Evolutionary conservation across 1,284 basidiomycete genomes (phyloP).

Genomic region (Meira nashicola): DNA sequence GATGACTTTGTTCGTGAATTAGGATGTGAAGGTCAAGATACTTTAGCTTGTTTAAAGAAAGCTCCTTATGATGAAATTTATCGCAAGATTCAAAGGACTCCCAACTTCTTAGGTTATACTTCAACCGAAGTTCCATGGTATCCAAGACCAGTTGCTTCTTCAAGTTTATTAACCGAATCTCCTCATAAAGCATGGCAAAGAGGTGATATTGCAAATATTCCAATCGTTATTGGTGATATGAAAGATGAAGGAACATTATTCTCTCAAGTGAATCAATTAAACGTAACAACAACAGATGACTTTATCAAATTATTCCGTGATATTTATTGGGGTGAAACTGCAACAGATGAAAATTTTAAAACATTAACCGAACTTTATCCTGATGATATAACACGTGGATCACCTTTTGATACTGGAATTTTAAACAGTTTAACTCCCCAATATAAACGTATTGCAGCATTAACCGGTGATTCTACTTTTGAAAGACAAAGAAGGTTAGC

Average conservation of each 20-base stretch:
- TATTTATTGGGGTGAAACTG: background rate
- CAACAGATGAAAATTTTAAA: conserved; percentile 1
- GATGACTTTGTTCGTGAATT: background rate
- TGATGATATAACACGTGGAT: background rate
- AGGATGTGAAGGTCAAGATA: background rate
- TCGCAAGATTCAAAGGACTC: background rate
- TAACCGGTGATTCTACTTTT: conserved; percentile 1
- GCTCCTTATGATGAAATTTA: conserved; percentile 1
- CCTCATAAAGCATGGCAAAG: background rate
- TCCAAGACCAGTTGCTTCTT: background rate
- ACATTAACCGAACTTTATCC: background rate
- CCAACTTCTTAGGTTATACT: conserved; percentile 6
- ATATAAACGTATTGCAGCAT: conserved; percentile 7
- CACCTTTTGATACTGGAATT: conserved; percentile 1
- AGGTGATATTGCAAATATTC: conserved; percentile 6
- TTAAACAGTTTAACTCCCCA: background rate
- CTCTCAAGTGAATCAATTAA: background rate
- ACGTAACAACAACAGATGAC: conserved; percentile 3
- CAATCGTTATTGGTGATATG: conserved; percentile 5
- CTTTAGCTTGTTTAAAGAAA: background rate
- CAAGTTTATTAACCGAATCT: background rate
- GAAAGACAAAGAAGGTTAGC: background rate
- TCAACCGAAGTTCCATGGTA: background rate
- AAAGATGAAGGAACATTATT: conserved; percentile 11
- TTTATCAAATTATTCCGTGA: background rate